phyloP scores from a whole-genome alignment of 805 yeast species.

The Cyberlindnera mycetangii region DNA sequence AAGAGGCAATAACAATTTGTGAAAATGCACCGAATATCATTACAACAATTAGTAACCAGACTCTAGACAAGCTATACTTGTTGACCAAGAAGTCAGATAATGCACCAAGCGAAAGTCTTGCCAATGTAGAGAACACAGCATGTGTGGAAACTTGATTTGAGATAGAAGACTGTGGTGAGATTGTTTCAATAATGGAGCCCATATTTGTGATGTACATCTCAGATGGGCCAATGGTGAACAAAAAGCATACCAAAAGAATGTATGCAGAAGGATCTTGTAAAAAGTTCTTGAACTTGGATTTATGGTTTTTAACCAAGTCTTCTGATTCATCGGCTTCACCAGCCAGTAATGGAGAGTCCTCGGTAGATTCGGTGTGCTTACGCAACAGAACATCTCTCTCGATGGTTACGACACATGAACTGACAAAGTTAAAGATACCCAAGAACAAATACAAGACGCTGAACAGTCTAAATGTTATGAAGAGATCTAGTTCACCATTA shows the following conservation, averaged over 20 bases:
- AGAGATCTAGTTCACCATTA: conserved; percentile 40
- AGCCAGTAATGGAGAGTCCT: conserved; percentile 34
- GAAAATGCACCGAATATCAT: conserved; percentile 35
- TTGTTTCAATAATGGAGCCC: conserved; percentile 57
- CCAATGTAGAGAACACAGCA: conserved; percentile 65
- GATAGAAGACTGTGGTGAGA: conserved; percentile 26
- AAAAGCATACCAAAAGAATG: conserved; percentile 57
- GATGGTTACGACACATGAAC: conserved; percentile 63
- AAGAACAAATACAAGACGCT: conserved; percentile 50
- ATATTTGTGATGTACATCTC: conserved; percentile 83
- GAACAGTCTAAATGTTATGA: conserved; percentile 51
- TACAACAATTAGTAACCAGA: conserved; percentile 31
- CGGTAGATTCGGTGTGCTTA: conserved; percentile 25
- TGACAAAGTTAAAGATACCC: conserved; percentile 58
- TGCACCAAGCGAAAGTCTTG: conserved; percentile 67
- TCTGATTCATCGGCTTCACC: conserved; percentile 27
- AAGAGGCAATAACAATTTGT: conserved; percentile 32
- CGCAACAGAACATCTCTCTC: conserved; percentile 28
- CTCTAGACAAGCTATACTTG: conserved; percentile 27
- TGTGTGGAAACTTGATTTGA: conserved; percentile 55
- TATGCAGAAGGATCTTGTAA: conserved; percentile 56
- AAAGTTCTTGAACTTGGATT: conserved; percentile 16
- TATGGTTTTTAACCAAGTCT: conserved; percentile 28
- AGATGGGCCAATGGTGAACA: conserved; percentile 75
- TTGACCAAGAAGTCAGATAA: conserved; percentile 56